phyloP scores from a whole-genome alignment of 164 flowering plant genomes.

The Euptelea pleiosperma region DNA sequence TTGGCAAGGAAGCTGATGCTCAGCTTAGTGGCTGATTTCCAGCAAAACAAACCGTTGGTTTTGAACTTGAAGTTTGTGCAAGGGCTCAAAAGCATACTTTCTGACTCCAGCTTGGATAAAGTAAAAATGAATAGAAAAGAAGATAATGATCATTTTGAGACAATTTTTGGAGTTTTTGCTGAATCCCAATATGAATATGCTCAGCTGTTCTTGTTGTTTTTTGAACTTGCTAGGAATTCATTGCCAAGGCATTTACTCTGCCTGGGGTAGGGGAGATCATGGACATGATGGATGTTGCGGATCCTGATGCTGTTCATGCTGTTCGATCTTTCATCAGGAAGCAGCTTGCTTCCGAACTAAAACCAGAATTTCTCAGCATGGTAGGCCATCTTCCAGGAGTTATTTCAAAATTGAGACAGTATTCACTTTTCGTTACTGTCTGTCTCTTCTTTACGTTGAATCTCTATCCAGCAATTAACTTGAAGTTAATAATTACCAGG shows the following conservation, averaged over 20 bases:
- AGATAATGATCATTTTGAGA: background rate
- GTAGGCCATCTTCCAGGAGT: constrained; percentile 28
- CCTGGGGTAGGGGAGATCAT: constrained; percentile 95
- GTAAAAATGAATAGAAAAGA: too few relatives aligned
- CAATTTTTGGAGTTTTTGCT: too few relatives aligned
- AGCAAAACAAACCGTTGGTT: constrained; percentile 58
- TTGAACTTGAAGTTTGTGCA: constrained; percentile 61
- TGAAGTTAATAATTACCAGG: constrained; percentile 38
- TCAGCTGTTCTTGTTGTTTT: too few relatives aligned
- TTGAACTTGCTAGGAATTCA: too few relatives aligned
- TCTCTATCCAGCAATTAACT: constrained; percentile 1
- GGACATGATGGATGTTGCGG: constrained; percentile 97
- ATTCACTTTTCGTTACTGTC: background rate
- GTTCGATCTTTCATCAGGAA: constrained; percentile 79
- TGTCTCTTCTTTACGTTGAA: background rate
- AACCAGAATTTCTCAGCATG: constrained; percentile 51
- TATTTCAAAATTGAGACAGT: background rate
- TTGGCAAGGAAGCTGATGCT: constrained; percentile 85
- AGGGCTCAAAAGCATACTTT: constrained; percentile 61
- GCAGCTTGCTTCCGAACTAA: constrained; percentile 73
- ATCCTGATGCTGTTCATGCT: constrained; percentile 98
- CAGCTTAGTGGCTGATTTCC: constrained; percentile 68
- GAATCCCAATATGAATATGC: too few relatives aligned
- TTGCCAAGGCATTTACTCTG: constrained; percentile 83
- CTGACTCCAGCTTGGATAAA: constrained; percentile 70